phyloP scores from a whole-genome alignment of 129 eudicot species.

The Centella asiatica region DNA sequence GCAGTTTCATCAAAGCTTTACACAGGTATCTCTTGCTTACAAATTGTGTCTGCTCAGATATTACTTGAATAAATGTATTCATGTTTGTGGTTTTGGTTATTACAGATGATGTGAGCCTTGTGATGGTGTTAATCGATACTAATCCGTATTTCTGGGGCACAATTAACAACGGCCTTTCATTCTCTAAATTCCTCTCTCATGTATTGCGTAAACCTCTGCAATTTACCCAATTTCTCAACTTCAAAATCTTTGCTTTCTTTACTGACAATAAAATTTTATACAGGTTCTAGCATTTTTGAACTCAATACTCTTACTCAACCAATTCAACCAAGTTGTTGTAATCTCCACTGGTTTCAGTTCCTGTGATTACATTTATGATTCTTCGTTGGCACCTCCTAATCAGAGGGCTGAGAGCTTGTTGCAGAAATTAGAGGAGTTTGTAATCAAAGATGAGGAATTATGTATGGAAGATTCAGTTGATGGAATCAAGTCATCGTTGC shows the following conservation, averaged over 20 bases:
- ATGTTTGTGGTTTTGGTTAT: constrained; percentile 1
- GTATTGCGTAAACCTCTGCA: constrained; percentile 20
- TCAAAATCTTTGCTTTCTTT: not conserved
- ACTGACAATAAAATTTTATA: not conserved
- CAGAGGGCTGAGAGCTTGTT: constrained; percentile 52
- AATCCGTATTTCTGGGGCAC: constrained; percentile 81
- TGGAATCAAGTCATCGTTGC: constrained; percentile 64
- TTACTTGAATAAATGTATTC: not conserved
- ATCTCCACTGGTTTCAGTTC: constrained; percentile 76
- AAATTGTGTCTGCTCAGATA: not conserved
- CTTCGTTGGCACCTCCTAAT: constrained; percentile 41
- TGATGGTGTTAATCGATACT: constrained; percentile 72
- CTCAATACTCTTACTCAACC: constrained; percentile 67
- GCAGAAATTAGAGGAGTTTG: constrained; percentile 61
- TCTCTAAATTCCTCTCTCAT: constrained; percentile 70
- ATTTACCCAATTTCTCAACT: not conserved
- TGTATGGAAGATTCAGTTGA: constrained; percentile 46
- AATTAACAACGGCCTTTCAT: constrained; percentile 33
- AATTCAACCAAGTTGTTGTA: constrained; percentile 79
- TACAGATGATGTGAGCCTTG: constrained; percentile 80
- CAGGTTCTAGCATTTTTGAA: constrained; percentile 80
- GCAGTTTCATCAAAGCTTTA: constrained; percentile 58
- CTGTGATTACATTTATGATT: constrained; percentile 66
- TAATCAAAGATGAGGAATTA: constrained; percentile 56
- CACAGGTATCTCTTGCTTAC: constrained; percentile 32